Base-by-base conservation (phyloP, 2,329 filamentous ascomycete species). In the Sordariomycetes sp. region DNA sequence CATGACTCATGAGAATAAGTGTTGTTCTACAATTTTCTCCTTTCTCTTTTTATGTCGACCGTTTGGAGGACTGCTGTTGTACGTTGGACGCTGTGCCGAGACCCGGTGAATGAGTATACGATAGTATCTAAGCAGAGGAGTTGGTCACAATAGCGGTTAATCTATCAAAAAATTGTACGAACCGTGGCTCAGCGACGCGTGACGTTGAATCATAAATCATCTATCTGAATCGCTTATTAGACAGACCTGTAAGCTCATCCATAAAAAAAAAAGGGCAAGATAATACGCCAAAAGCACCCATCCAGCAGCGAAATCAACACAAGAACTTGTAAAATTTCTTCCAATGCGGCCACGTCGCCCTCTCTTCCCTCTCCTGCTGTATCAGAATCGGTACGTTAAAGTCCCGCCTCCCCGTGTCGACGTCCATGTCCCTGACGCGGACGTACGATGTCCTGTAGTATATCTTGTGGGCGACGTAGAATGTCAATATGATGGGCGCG, bases 351-450 rank as follows among this genome's bases (percentile, higher is more conserved):
- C 84, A 90, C 5, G 58, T 53, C 21, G 68, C 72, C 47, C 69
- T 67, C 62, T 95, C 87, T 34, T 82, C 80, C 25, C 69, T 63
- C 64, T 95, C 90, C 55, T 94, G 82, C 27, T 79, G 79, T 32
- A 93, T 66, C 32, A 96, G 61, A 39, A 83, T 75, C 19, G 79
- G 75, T 29, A 95, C 61, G 53, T 94, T 88, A 38, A 95, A 72
- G 50, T 94, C 86, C 18, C 88, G 70, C 19, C 87, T 76, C 3
- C 90, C 90, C 0, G 87, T 94, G 39, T 82, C 75, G 41, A 95
- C 61, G 57, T 95, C 88, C 79, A 95, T 93, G 42, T 93, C 81
- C 33, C 70, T 65, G 21, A 72, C 59, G 14, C 70, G 66, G 28
- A 94, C 69, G 37, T 86, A 67, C 2, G 66, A 61, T 2, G 87